Evolutionary conservation across 1,284 basidiomycete genomes (phyloP), one percentile per base, ranked within the genome.

Genomic region (Microbotryum saponariae): DNA sequence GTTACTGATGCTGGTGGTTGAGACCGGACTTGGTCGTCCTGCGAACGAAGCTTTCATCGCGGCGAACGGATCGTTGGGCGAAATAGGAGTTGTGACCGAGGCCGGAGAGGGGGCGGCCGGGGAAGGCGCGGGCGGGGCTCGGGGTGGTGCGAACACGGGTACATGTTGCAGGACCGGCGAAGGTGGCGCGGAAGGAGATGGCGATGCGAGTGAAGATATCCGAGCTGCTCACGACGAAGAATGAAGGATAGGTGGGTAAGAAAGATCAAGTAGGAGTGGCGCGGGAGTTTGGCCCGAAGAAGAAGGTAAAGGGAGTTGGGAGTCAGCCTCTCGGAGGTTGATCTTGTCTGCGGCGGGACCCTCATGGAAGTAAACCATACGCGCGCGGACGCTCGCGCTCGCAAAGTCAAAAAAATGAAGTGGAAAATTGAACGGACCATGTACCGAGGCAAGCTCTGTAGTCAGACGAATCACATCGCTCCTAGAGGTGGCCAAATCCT

Each of bases 381-480:
- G 48, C 48, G 48, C 10, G n/a, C 48, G 48, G 12, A 14, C 27
- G 12, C 14, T 50, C 20, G 48, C 18, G 21, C 23, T 50, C 1
- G 48, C 27, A 23, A 29, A 50, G 48, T 14, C 23, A 1, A 31
- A 31, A 31, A 31, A 2, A 29, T 31, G 27, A 25, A 12, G n/a
- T 27, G 12, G 25, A 31, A n/a, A 42, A 12, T 42, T 42, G 14
- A 16, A 42, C 37, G 9, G 37, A 42, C 37, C 37, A 12, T 42
- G 37, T 42, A 12, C 37, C 25, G 25, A n/a, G 51, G n/a, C 33
- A 3, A 53, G 31, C 31, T 53, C 51, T 25, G 33, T 23, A 18
- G 51, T 53, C 21, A 53, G 20, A 12, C 51, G 51, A 31, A 53
- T 53, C 25, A 53, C 51, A 18, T 53, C 51, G 33, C 33, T 53